Percentiles rank a stretch among this genome's conserved stretches.
Evolutionary conservation across 2,329 filamentous ascomycete genomes (phyloP).

Genomic region (Thermoascus crustaceus): DNA sequence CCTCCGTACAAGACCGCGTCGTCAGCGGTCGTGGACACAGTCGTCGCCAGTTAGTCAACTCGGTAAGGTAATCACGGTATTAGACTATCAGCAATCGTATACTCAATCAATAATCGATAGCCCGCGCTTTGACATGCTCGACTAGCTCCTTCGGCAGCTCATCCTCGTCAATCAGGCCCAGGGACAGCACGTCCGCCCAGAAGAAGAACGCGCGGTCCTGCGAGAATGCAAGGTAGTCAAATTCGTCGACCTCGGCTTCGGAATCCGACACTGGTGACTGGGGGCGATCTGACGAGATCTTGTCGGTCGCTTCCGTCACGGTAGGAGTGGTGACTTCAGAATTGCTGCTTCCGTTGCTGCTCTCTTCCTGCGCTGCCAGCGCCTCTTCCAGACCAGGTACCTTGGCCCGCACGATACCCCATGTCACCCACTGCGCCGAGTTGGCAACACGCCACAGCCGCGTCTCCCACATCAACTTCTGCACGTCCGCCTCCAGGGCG

Average conservation of each 20-base stretch:
- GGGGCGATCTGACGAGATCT: slow-evolving; percentile 16
- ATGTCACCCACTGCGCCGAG: slow-evolving; percentile 85
- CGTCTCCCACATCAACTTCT: slow-evolving; percentile 67
- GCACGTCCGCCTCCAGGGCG: slow-evolving; percentile 58
- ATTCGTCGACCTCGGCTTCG: slow-evolving; percentile 58
- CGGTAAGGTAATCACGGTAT: too few species aligned
- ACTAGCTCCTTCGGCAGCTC: slow-evolving; percentile 66
- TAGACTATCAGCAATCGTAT: too few species aligned
- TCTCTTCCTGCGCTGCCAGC: slow-evolving; percentile 15
- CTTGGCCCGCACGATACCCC: slow-evolving; percentile 94
- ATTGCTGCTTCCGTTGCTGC: slow-evolving; percentile 11
- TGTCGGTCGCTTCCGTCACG: slow-evolving; percentile 7
- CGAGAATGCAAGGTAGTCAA: slow-evolving; percentile 87
- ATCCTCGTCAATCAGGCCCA: slow-evolving; percentile 66
- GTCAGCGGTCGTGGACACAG: too few species aligned
- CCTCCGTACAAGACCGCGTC: too few species aligned
- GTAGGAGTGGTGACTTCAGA: slow-evolving; percentile 1
- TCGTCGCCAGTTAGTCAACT: too few species aligned
- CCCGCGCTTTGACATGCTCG: slow-evolving; percentile 52
- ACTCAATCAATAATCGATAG: slow-evolving; percentile 63
- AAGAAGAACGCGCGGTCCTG: slow-evolving; percentile 89
- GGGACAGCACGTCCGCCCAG: slow-evolving; percentile 76
- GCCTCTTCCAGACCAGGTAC: slow-evolving; percentile 60
- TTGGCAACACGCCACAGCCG: slow-evolving; percentile 80
- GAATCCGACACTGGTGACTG: slow-evolving; percentile 41